Conservation (phyloP, 495 filamentous ascomycete species). For the Oidiodendron maius region DNA sequence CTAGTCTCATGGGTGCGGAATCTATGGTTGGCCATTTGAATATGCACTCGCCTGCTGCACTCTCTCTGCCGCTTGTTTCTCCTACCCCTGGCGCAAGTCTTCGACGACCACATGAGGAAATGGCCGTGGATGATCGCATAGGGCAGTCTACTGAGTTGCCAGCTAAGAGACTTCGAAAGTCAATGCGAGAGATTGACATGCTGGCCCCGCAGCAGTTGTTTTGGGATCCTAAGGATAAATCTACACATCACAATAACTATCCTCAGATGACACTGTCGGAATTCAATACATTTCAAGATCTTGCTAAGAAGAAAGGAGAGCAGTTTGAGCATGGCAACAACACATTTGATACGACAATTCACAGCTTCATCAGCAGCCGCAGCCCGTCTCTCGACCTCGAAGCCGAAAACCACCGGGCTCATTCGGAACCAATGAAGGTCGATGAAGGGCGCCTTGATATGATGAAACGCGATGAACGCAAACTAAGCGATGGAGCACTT, state of each 20-base stretch:
- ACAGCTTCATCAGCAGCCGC: conserved; percentile 15
- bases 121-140: conserved; percentile 2
- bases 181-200: conserved; percentile 40
- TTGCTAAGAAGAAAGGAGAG: conserved; percentile 36
- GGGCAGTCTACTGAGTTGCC: conserved; percentile 14
- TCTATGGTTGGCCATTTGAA: conserved; percentile 61
- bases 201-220: conserved; percentile 41
- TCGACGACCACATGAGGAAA: conserved; percentile 16
- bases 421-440: conserved; percentile 17
- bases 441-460: conserved; percentile 15
- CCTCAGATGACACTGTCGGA: conserved; percentile 49
- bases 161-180: conserved; percentile 13
- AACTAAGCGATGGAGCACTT: not conserved
- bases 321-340: conserved; percentile 28
- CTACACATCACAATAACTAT: conserved; percentile 45
- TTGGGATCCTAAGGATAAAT: conserved; percentile 41
- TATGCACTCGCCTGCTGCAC: conserved; percentile 50
- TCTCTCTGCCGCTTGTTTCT: conserved; percentile 15
- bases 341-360: conserved; percentile 21
- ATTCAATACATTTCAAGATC: conserved; percentile 34
- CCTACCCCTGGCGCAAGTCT: conserved; percentile 16
- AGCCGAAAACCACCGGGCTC: conserved; percentile 11
- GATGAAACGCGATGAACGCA: conserved; percentile 22
- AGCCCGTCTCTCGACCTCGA: conserved; percentile 16
- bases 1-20: conserved; percentile 62